Evolutionary conservation across 2,329 filamentous ascomycete species (phyloP), one percentile per base, ranked within the genome.

Genomic region (Rhexocercosporidium sp.): DNA sequence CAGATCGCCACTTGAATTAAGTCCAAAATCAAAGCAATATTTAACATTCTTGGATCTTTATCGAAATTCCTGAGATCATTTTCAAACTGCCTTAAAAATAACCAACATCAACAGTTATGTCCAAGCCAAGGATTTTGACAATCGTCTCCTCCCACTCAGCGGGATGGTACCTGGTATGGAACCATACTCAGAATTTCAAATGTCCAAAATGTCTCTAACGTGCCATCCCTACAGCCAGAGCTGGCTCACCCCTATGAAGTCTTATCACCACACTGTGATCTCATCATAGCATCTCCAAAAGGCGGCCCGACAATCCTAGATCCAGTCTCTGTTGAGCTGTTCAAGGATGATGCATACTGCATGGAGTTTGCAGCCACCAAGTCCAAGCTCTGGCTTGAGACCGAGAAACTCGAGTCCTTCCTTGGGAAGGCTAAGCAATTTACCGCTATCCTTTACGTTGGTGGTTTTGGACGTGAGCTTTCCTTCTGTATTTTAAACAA

Each of bases 361-460:
- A 59, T 71, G 1, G 75, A 75, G 8, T 84, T 84, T 73, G 64
- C 82, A 20, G 79, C 81, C 12, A 81, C 81, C 62, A 78, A 86
- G 66, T 73, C 81, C 61, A 65, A 76, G 1, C 75, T 86, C 1
- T 87, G 84, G 84, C 82, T 80, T 64, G 82, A 84, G 39, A 87
- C 85, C 0, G 73, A 81, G 20, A 82, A 82, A 72, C 75, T 87
- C 3, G 75, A 79, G 8, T 77, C 80, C 29, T 81, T 85, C 53
- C 51, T 81, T 0, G 80, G 82, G 2, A 81, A 80, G 37, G 82
- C 81, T 0, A 75, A 75, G 4, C 81, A 85, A 25, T 87, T 84
- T 66, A 83, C 83, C 70, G 84, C 82, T 1, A 81, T 88, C 59
- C 86, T 86, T 75, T 86, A 84, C 71, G 83, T 87, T 61, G 85